These are phyloP conservation scores for Metschnikowia chrysomelidarum DNA, from an alignment of 805 yeast species.

Conservation along the genomic window DNA sequence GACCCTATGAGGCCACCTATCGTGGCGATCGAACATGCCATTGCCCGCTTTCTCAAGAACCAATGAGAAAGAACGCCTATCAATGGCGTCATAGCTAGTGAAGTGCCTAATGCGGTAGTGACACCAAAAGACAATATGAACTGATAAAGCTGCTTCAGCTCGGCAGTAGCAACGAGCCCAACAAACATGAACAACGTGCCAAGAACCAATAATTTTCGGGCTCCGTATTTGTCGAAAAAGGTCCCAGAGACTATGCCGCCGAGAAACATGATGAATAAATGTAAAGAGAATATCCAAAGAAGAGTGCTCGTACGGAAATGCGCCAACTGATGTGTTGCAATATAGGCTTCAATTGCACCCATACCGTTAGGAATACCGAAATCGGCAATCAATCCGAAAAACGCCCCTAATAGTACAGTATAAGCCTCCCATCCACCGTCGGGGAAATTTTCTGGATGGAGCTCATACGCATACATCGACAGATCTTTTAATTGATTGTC, in stretches of 20 bases:
- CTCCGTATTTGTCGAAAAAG: conserved; percentile 46
- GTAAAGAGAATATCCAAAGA: conserved; percentile 23
- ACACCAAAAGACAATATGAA: conserved; percentile 53
- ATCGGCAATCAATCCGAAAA: conserved; percentile 21
- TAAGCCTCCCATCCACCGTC: conserved; percentile 27
- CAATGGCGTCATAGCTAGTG: conserved; percentile 43
- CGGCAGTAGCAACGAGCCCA: conserved; percentile 46
- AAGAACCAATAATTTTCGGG: conserved; percentile 32
- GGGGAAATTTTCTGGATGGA: conserved; percentile 18
- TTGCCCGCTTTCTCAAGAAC: conserved; percentile 42
- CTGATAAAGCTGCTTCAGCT: conserved; percentile 45
- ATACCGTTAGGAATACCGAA: conserved; percentile 23
- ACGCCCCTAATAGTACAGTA: conserved; percentile 23
- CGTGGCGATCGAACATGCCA: conserved; percentile 46
- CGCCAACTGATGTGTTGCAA: conserved; percentile 18
- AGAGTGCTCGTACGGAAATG: conserved; percentile 14
- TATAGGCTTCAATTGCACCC: conserved; percentile 24
- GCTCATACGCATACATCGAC: conserved; percentile 19
- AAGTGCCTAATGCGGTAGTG: conserved; percentile 38
- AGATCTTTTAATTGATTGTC: conserved; percentile 2
- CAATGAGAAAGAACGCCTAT: conserved; percentile 46
- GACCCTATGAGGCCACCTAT: conserved; percentile 55
- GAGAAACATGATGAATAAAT: conserved; percentile 19
- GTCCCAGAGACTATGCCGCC: conserved; percentile 42
- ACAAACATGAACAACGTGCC: conserved; percentile 37